Evolutionary conservation across 352 stramenopile species (phyloP).

Genomic region (Phytophthora brassicae): DNA sequence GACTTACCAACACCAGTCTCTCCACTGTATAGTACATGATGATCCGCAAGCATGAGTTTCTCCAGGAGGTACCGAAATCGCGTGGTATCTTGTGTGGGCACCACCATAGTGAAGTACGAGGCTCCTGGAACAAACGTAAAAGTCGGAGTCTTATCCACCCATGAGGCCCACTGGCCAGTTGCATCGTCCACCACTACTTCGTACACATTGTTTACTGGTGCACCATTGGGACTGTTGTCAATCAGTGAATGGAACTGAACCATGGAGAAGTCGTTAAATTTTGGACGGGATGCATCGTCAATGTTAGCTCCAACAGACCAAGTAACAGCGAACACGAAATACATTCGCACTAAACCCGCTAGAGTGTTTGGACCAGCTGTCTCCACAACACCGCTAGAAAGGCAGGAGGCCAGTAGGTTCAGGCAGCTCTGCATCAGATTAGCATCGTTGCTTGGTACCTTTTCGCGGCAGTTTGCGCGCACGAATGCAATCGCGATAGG

Average conservation of each 20-base stretch:
- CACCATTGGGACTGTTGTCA: conserved; percentile 41
- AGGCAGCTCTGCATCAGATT: conserved; percentile 89
- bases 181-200: conserved; percentile 82
- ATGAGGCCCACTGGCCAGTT: conserved; percentile 79
- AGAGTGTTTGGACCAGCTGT: conserved; percentile 53
- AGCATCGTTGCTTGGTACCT: conserved; percentile 85
- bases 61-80: conserved; percentile 93
- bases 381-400: conserved; percentile 45
- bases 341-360: conserved; percentile 70
- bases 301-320: conserved; percentile 90
- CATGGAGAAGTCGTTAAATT: conserved; percentile 90
- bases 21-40: conserved; percentile 89
- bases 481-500: conserved; percentile 86
- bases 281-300: conserved; percentile 71
- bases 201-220: conserved; percentile 77
- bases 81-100: conserved; percentile 95
- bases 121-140: conserved; percentile 85
- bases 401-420: conserved; percentile 83
- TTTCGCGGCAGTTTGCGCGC: conserved; percentile 88
- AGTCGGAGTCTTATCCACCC: conserved; percentile 84
- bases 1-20: conserved; percentile 94
- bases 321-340: conserved; percentile 86
- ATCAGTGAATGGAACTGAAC: conserved; percentile 62
- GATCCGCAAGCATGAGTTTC: conserved; percentile 77
- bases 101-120: conserved; percentile 95